Base-by-base conservation (phyloP, 495 filamentous ascomycete species). In the Podospora pseudocomata region DNA sequence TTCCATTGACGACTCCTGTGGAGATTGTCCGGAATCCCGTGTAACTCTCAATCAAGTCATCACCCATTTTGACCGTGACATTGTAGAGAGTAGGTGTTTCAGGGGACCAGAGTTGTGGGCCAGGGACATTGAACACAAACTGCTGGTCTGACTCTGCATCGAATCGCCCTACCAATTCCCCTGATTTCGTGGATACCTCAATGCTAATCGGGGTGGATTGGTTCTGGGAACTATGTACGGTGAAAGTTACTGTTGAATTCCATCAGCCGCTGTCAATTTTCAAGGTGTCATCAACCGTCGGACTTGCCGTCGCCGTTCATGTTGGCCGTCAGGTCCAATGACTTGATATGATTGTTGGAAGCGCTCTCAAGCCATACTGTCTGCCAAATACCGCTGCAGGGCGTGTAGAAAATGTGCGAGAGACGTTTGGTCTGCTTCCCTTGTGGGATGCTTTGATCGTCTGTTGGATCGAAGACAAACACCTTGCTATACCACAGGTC, bases 301-400 rank as follows among this genome's bases (percentile, higher is more conserved):
- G 1, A 63, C 79, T 74, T 73, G 88, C 87, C 83, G 71, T 82
- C 72, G 28, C 89, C 89, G 19, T 89, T 61, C 85, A 87, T 88
- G 68, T 85, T 83, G 6, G 83, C 87, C 3, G 79, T 72, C 1
- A 90, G 61, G 54, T 90, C 84, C 20, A 90, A 76, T 28, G 80
- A 73, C 0, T 81, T 83, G 63, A 90, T 84, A 71, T 88, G 78
- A 64, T 83, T 81, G 1, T 76, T 66, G 0, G 87, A 87, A 0
- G 83, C 87, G 16, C 84, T 78, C 71, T 91, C 89, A 1, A 90
- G 77, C 88, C 88, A 91, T 1, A 90, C 88, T 26, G 78, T 84
- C 71, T 90, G 88, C 89, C 89, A 91, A 60, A 91, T 91, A 2
- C 88, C 89, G 49, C 83, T 85, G 75, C 88, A 90, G 13, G 89